Percentiles rank a stretch among this genome's conserved stretches.
Evolutionary conservation across 2,329 filamentous ascomycete genomes (phyloP).

Genomic region (Microcyclospora tardicrescens): DNA sequence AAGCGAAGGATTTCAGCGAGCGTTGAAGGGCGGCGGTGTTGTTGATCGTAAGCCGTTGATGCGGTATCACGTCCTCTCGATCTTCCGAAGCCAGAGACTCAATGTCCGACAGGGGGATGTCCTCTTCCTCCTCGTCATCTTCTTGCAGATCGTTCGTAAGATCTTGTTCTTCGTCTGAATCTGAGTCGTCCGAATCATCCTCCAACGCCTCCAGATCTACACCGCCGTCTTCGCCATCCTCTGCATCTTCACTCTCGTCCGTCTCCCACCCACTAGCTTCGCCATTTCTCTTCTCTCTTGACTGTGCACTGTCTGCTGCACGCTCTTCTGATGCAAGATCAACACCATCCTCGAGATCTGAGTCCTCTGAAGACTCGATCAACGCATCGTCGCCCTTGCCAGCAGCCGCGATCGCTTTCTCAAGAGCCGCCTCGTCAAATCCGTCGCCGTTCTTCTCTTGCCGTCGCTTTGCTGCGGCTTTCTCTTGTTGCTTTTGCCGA

Average conservation of each 20-base stretch:
- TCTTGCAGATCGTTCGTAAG: conserved; percentile 37
- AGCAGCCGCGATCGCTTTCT: conserved; percentile 3
- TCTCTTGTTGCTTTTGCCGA: conserved; percentile 41
- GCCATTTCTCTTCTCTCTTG: conserved; percentile 15
- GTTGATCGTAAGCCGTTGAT: conserved; percentile 93
- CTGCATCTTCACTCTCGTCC: conserved; percentile 17
- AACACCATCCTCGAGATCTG: conserved; percentile 8
- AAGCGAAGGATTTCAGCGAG: conserved; percentile 64
- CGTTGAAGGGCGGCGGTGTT: conserved; percentile 78
- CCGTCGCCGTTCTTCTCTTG: conserved; percentile 4
- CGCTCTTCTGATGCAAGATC: conserved; percentile 10
- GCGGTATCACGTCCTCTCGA: conserved; percentile 72
- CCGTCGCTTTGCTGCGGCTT: conserved; percentile 24
- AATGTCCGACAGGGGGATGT: conserved; percentile 80
- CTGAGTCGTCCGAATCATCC: conserved; percentile 24
- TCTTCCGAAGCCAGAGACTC: conserved; percentile 68
- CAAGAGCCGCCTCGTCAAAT: too few relatives aligned
- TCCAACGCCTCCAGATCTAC: conserved; percentile 22
- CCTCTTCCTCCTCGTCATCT: conserved; percentile 66
- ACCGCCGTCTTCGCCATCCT: conserved; percentile 30
- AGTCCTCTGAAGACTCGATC: conserved; percentile 9
- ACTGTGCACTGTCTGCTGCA: conserved; percentile 21
- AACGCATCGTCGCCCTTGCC: not conserved
- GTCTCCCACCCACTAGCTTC: conserved; percentile 20
- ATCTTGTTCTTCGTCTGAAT: conserved; percentile 23